Percentiles rank a stretch among this genome's conserved stretches.
Evolutionary conservation across 805 yeast species (phyloP).

Genomic region (Yamadazyma endophytica): DNA sequence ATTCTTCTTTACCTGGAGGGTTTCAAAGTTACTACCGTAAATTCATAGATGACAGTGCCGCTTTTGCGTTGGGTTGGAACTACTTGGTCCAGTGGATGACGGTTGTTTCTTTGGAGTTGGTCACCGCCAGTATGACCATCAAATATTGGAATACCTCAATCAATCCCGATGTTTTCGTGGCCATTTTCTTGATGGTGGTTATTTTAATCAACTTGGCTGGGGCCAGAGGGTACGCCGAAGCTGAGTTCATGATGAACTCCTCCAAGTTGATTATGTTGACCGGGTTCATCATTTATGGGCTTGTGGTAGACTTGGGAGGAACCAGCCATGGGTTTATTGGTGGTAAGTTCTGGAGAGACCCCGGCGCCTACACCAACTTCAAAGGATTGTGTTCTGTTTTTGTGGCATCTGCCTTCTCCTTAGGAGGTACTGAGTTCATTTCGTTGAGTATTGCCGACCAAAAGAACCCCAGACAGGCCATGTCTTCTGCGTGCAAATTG

Average conservation of each 20-base stretch:
- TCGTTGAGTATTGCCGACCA: constrained; percentile 37
- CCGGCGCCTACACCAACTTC: constrained; percentile 34
- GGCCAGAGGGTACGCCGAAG: constrained; percentile 45
- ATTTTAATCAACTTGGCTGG: constrained; percentile 43
- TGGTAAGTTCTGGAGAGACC: constrained; percentile 39
- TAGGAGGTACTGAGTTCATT: constrained; percentile 40
- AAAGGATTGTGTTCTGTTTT: constrained; percentile 38
- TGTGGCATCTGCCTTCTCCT: constrained; percentile 37
- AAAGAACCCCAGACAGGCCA: constrained; percentile 33
- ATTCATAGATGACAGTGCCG: constrained; percentile 53
- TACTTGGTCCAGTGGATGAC: constrained; percentile 62
- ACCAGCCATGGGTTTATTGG: constrained; percentile 34
- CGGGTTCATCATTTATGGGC: constrained; percentile 40
- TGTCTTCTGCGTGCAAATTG: constrained; percentile 39
- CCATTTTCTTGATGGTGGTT: constrained; percentile 46
- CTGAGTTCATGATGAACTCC: constrained; percentile 37
- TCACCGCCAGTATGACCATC: constrained; percentile 60
- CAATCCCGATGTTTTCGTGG: constrained; percentile 55
- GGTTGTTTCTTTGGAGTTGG: constrained; percentile 60
- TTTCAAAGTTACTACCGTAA: constrained; percentile 54
- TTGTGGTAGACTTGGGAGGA: constrained; percentile 37
- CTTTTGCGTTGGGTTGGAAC: constrained; percentile 60
- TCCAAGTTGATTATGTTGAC: constrained; percentile 32
- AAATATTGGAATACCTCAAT: constrained; percentile 48
- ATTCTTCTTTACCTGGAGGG: constrained; percentile 56